These are phyloP conservation scores for Kwoniella dendrophila DNA, from an alignment of 768 basidiomycete species.

Conservation along the genomic window DNA sequence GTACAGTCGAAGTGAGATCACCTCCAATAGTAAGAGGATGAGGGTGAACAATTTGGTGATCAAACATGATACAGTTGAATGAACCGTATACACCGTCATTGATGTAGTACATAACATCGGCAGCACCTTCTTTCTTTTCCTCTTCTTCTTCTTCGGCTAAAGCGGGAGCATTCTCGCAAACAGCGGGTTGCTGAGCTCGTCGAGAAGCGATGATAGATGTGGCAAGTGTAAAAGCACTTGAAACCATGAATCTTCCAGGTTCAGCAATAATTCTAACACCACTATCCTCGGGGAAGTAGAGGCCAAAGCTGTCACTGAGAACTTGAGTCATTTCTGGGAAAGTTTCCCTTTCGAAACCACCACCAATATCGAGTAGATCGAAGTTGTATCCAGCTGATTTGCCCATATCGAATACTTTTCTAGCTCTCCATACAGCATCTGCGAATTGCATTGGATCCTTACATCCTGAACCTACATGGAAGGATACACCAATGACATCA, in stretches of 20 bases:
- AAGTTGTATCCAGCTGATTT: constrained; percentile 77
- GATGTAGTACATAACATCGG: constrained; percentile 95
- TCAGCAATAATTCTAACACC: constrained; percentile 86
- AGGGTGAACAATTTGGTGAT: constrained; percentile 90
- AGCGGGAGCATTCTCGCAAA: constrained; percentile 53
- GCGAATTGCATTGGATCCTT: constrained; percentile 87
- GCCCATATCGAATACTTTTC: constrained; percentile 84
- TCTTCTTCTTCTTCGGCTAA: constrained; percentile 55
- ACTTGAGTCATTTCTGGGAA: constrained; percentile 79
- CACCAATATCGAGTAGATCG: constrained; percentile 85
- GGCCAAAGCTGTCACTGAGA: constrained; percentile 69
- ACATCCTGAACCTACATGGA: constrained; percentile 97
- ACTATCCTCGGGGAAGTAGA: constrained; percentile 68
- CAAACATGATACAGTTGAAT: constrained; percentile 76
- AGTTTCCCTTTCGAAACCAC: constrained; percentile 87
- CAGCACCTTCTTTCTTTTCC: constrained; percentile 51
- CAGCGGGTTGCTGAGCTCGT: constrained; percentile 39
- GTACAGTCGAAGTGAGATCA: constrained; percentile 25
- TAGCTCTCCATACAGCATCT: constrained; percentile 83
- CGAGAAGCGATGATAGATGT: constrained; percentile 90
- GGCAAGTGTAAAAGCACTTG: constrained; percentile 83
- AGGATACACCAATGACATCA: constrained; percentile 90
- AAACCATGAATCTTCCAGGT: constrained; percentile 92
- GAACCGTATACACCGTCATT: constrained; percentile 96
- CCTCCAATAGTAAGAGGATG: constrained; percentile 59